Evolutionary conservation across 345 rosid genomes (phyloP).

Genomic region (Brassica incana): DNA sequence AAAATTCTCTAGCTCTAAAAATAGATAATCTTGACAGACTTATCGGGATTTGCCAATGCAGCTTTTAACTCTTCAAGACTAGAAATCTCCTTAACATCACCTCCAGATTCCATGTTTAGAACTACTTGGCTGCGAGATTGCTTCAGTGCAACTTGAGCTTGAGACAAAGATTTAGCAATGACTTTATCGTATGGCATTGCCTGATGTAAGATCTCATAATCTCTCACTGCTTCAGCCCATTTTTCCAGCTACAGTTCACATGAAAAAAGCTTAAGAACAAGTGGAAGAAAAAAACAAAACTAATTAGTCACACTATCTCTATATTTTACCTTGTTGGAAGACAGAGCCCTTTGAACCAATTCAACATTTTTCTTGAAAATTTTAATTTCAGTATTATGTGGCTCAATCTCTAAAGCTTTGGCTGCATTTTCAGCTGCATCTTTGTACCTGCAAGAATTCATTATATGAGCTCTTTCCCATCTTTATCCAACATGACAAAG

Average conservation of each 20-base stretch:
- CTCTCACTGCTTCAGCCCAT: constrained; percentile 86
- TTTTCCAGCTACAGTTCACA: constrained; percentile 60
- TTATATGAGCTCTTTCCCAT: background rate
- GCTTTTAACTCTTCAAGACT: background rate
- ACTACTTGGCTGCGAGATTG: constrained; percentile 90
- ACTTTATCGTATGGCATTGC: constrained; percentile 76
- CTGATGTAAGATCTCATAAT: constrained; percentile 68
- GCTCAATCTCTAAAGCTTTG: constrained; percentile 73
- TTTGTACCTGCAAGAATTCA: constrained; percentile 81
- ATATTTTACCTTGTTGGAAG: constrained; percentile 63
- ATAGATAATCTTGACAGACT: background rate
- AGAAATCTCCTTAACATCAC: constrained; percentile 87
- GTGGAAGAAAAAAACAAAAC: constrained; percentile 33
- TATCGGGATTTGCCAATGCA: background rate
- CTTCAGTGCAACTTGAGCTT: constrained; percentile 84
- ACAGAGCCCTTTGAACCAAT: constrained; percentile 78
- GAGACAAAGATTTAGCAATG: constrained; percentile 83
- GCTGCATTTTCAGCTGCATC: constrained; percentile 71
- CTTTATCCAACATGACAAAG: background rate
- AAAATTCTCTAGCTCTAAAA: constrained; percentile 41
- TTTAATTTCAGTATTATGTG: constrained; percentile 63
- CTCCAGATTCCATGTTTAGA: constrained; percentile 85
- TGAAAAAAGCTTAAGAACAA: constrained; percentile 7
- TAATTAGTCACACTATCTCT: background rate
- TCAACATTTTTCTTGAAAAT: constrained; percentile 63